These are phyloP conservation scores for Salix purpurea DNA, from an alignment of 345 rosid species.

Conservation along the genomic window DNA sequence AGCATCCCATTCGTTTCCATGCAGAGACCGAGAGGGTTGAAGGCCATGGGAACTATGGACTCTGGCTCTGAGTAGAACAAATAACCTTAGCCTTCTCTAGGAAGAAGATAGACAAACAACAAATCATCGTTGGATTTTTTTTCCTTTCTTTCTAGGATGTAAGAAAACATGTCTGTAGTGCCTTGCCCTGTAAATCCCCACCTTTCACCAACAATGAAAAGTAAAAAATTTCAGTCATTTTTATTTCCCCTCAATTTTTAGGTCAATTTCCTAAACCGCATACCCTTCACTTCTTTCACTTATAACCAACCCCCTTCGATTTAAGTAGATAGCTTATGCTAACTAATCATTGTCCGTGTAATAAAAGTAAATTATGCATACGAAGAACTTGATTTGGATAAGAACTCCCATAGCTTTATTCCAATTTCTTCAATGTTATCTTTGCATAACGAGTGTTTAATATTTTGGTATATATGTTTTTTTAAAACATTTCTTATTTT, in stretches of 20 bases:
- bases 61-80: constrained; percentile 42
- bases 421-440: too few species aligned
- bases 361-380: too few species aligned
- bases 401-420: too few species aligned
- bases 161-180: neutral
- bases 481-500: too few species aligned
- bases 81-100: neutral
- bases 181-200: neutral
- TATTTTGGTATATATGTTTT: too few species aligned
- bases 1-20: neutral
- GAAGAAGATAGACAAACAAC: neutral
- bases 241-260: neutral
- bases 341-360: neutral
- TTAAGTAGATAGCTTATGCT: neutral
- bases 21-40: constrained; percentile 60
- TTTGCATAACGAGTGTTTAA: too few species aligned
- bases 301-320: neutral
- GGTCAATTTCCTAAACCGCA: neutral
- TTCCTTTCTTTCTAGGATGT: neutral
- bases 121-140: neutral
- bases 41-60: constrained; percentile 54
- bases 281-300: neutral
- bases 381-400: too few species aligned
- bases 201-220: neutral
- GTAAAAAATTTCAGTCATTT: neutral